phyloP scores from a whole-genome alignment of 1,284 basidiomycete genomes.

The Hypsizygus ulmarius region DNA sequence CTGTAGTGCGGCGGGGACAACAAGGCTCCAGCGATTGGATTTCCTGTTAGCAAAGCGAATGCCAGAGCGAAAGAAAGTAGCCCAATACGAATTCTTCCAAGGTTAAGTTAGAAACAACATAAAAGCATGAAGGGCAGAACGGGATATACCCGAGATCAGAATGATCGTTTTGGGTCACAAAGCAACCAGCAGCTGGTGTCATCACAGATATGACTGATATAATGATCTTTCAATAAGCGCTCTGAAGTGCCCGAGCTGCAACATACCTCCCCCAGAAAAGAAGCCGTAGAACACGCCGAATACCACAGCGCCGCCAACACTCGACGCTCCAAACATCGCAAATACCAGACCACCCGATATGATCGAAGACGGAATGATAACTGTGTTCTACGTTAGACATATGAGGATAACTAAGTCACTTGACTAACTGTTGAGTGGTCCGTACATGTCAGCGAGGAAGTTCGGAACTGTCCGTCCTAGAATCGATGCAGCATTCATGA shows the following conservation, averaged over 20 bases:
- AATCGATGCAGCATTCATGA: slow-evolving; percentile 39
- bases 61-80: slow-evolving; percentile 37
- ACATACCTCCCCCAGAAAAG: slow-evolving; percentile 46
- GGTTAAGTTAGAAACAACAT: background rate
- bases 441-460: slow-evolving; percentile 35
- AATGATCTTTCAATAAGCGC: slow-evolving; percentile 1
- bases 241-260: background rate
- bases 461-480: slow-evolving; percentile 41
- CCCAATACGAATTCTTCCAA: slow-evolving; percentile 38
- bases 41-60: slow-evolving; percentile 44
- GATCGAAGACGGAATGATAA: slow-evolving; percentile 37
- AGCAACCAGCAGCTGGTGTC: slow-evolving; percentile 39
- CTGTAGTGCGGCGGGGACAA: slow-evolving; percentile 34
- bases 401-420: background rate
- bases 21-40: slow-evolving; percentile 46
- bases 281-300: slow-evolving; percentile 48
- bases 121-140: background rate
- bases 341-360: slow-evolving; percentile 40
- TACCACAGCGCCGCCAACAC: slow-evolving; percentile 33
- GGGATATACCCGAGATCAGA: slow-evolving; percentile 41
- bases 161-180: slow-evolving; percentile 36
- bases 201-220: slow-evolving; percentile 38
- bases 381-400: slow-evolving; percentile 21
- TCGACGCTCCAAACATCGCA: slow-evolving; percentile 40
- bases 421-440: slow-evolving; percentile 34